phyloP scores from a whole-genome alignment of 2,329 filamentous ascomycete species.

The Epichloe sylvatica region DNA sequence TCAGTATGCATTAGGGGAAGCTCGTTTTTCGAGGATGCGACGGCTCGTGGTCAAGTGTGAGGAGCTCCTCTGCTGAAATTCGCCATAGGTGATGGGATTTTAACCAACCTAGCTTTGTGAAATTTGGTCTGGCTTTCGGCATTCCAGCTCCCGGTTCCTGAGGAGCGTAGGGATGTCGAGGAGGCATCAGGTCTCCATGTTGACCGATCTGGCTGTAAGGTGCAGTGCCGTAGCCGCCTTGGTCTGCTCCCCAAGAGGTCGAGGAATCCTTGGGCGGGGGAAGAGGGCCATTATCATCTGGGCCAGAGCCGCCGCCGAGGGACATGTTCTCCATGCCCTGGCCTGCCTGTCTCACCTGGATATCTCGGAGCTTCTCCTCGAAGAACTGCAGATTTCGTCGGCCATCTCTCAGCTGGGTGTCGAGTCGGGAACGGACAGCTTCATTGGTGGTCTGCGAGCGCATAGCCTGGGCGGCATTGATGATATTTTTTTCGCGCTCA shows the following conservation, averaged over 20 bases:
- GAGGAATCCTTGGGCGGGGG: constrained; percentile 59
- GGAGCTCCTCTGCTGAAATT: background rate
- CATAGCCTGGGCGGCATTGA: constrained; percentile 90
- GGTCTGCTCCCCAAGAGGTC: constrained; percentile 32
- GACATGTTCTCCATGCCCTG: constrained; percentile 54
- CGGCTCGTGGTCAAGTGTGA: background rate
- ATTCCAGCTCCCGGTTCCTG: constrained; percentile 48
- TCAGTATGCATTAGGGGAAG: background rate
- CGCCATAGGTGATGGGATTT: background rate
- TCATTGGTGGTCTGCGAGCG: constrained; percentile 91
- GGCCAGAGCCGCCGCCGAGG: constrained; percentile 30
- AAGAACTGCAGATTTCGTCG: constrained; percentile 90
- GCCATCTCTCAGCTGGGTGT: constrained; percentile 87
- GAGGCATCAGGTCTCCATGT: constrained; percentile 63
- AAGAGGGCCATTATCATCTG: constrained; percentile 32
- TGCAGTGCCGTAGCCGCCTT: constrained; percentile 45
- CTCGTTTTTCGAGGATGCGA: background rate
- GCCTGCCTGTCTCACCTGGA: constrained; percentile 67
- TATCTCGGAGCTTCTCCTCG: constrained; percentile 77
- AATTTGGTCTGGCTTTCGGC: constrained; percentile 72
- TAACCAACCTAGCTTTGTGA: constrained; percentile 79
- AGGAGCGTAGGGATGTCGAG: constrained; percentile 64
- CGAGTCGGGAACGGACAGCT: constrained; percentile 74
- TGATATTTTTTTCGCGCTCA: constrained; percentile 88
- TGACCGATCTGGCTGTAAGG: constrained; percentile 46